Base-by-base conservation (phyloP, 345 rosid genomes). In the Xanthoceras sorbifolium region DNA sequence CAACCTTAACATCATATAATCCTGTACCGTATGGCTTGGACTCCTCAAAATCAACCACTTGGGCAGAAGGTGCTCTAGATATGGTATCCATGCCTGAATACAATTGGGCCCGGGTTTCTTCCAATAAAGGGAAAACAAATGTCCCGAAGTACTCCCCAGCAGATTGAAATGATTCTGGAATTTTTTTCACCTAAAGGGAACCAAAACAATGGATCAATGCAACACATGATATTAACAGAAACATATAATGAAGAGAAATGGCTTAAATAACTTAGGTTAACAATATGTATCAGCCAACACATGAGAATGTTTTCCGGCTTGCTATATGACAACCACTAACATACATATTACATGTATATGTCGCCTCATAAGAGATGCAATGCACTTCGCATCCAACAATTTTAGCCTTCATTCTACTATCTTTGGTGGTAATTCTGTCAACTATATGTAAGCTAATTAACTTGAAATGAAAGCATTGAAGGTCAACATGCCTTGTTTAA, bases 21-120 rank as follows among this genome's bases (percentile, higher is more conserved):
- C 60, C 61, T 7, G 10, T 0, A 60, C 59, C 75, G 28, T 28
- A 15, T 15, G 72, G 61, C 55, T 28, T 65, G 36, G 28, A 5
- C 64, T 64, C 59, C 1, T 12, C 6, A 23, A 67, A 48, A 8
- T 18, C 65, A 9, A 44, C 55, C 20, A 83, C 81, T 28, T 81
- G 44, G 7, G 89, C 80, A 71, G 60, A 79, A 10, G 91, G 89
- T 5, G 82, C 84, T 22, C 17, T 22, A 15, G 82, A 81, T 11
- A 88, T 76, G 34, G 10, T 29, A 10, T 86, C 72, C 73, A 88
- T 26, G 36, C 78, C 70, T 10, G 88, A 86, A 61, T 18, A 25
- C 25, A 88, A 55, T 9, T 44, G 62, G 0, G 85, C 81, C 29
- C 89, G 72, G 1, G 89, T 83, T 75, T 88, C 91, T 28, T 88